Percentiles rank a stretch among this genome's conserved stretches.
Evolutionary conservation across 768 basidiomycete genomes (phyloP).

Genomic region (Tulasnella sp.): DNA sequence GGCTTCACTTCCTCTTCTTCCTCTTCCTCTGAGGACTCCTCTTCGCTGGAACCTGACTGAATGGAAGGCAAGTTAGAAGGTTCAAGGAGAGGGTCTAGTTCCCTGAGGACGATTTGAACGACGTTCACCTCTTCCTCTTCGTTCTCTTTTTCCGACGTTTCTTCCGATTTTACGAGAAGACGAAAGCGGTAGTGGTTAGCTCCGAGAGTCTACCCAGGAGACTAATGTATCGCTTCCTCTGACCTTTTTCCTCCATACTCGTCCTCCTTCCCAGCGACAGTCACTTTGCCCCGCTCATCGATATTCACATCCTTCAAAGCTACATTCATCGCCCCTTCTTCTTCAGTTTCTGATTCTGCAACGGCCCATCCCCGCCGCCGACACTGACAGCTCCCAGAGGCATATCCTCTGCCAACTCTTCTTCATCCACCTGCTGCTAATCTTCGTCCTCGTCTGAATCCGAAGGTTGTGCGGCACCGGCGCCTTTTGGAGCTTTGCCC

Average conservation of each 20-base stretch:
- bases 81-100: neutral
- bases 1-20: constrained; percentile 72
- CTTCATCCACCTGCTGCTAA: constrained; percentile 31
- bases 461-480: constrained; percentile 45
- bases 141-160: neutral
- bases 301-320: constrained; percentile 73
- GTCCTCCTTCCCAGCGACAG: constrained; percentile 72
- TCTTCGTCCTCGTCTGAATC: constrained; percentile 51
- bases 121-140: neutral
- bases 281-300: constrained; percentile 70
- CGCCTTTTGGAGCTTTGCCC: constrained; percentile 79
- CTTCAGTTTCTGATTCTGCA: constrained; percentile 35
- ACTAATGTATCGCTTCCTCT: neutral
- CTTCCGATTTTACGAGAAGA: constrained; percentile 36
- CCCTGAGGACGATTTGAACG: neutral
- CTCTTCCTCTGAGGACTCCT: constrained; percentile 68
- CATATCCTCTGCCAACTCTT: constrained; percentile 48
- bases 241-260: constrained; percentile 37
- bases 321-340: constrained; percentile 53
- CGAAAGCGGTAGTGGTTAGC: neutral
- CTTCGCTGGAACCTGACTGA: constrained; percentile 60
- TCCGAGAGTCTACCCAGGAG: neutral
- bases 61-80: neutral
- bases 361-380: constrained; percentile 45
- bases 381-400: constrained; percentile 42